Conservation (phyloP, 2,329 filamentous ascomycete genomes). For the Trichoderma atroviride region DNA sequence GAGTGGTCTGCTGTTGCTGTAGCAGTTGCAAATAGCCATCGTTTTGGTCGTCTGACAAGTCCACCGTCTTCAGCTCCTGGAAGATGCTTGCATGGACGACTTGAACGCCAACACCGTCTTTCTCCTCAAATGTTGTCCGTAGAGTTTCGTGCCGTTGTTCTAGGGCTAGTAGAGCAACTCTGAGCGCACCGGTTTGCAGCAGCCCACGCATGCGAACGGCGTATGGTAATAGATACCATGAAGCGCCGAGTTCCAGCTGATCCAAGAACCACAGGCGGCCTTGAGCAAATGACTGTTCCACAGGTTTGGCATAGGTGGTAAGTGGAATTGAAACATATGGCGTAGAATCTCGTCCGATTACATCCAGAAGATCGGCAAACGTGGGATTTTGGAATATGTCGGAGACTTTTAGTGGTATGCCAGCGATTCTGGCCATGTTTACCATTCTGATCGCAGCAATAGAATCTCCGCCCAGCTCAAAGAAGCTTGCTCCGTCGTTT, state of each 20-base stretch:
- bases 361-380: neutral
- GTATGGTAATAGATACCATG: conserved; percentile 25
- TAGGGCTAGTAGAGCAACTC: conserved; percentile 12
- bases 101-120: conserved; percentile 27
- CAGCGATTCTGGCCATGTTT: neutral
- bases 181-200: conserved; percentile 5
- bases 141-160: conserved; percentile 24
- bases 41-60: conserved; percentile 8
- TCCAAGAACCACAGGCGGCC: conserved; percentile 27
- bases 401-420: neutral
- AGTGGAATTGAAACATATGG: neutral
- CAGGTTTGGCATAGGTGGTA: conserved; percentile 2
- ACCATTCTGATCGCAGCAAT: conserved; percentile 13
- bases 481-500: conserved; percentile 9
- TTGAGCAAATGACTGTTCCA: conserved; percentile 26
- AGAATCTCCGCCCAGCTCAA: conserved; percentile 24
- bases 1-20: conserved; percentile 17
- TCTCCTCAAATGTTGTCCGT: conserved; percentile 15
- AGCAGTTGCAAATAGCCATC: neutral
- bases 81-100: conserved; percentile 9
- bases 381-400: neutral
- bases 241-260: conserved; percentile 17
- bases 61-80: neutral
- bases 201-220: conserved; percentile 14
- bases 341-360: neutral